Base-by-base conservation (phyloP, 176 grass and related monocot species). In the Elymus sibiricus region DNA sequence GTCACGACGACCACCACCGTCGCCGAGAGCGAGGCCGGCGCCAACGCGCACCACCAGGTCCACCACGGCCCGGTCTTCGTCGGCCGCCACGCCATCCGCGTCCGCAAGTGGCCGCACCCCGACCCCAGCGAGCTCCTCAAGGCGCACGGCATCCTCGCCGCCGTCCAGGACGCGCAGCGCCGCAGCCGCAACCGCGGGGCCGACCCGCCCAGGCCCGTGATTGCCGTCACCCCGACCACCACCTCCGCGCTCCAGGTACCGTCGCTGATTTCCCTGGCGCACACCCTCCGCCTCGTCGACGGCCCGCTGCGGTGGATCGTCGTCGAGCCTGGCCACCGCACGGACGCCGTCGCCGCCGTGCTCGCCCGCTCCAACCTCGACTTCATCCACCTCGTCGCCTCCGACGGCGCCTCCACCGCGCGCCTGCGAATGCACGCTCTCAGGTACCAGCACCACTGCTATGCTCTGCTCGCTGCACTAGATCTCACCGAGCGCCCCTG, bases 81-180 rank as follows among this genome's bases (percentile, higher is more conserved):
- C 40, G 94, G 94, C 0, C 90, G 94, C 14, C 94, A 97, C 53
- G 86, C 92, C 28, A 97, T 97, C 94, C 89, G 92, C 42, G 91
- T 97, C 64, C 89, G 94, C 39, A 31, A 78, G 0, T 97, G 94
- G 94, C 94, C 94, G 0, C 90, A 97, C 49, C 94, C 94, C 1
- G 86, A 97, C 82, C 94, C 94, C 7, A 3, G 3, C 19, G 92
- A 97, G 82, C 75, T 97, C 2, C 88, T 97, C 87, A 90, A 91
- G 28, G 94, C 94, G 6, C 94, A 97, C 82, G 70, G 70, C 83
- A 97, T 97, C 82, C 86, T 97, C 82, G 85, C 80, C 72, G 89
- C 83, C 11, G 94, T 97, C 11, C 94, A 97, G 87, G 64, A 83
- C 29, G 92, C 92, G 25, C 94, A 97, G 85, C 83, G 94, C 43